Conservation (phyloP, 2,329 filamentous ascomycete species). For the Verticillium klebahnii region DNA sequence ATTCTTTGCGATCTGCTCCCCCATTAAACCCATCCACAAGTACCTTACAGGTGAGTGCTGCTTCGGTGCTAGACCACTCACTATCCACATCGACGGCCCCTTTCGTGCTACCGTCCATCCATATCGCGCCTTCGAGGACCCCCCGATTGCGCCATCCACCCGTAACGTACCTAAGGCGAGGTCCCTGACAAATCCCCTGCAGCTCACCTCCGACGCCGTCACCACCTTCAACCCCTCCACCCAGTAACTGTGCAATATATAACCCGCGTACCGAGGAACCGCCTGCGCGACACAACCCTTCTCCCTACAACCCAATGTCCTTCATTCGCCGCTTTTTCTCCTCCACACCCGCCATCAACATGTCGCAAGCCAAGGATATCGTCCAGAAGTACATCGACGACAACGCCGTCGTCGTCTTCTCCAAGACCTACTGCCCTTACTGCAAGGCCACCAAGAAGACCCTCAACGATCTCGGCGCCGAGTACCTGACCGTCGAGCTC, state of each 20-base stretch:
- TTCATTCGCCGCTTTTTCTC: slow-evolving; percentile 70
- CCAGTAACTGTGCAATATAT: not conserved
- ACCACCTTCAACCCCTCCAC: not conserved
- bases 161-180: not conserved
- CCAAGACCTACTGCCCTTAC: slow-evolving; percentile 95
- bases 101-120: not conserved
- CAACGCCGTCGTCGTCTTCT: slow-evolving; percentile 91
- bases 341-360: slow-evolving; percentile 57
- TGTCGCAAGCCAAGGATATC: slow-evolving; percentile 80
- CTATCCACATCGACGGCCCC: not conserved
- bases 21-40: not conserved
- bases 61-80: not conserved
- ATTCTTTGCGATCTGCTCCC: not conserved
- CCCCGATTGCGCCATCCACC: slow-evolving; percentile 1
- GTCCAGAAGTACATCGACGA: slow-evolving; percentile 83
- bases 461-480: slow-evolving; percentile 64
- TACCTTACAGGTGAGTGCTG: not conserved
- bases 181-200: not conserved
- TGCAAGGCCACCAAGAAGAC: slow-evolving; percentile 75
- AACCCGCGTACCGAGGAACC: not conserved
- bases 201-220: slow-evolving; percentile 3
- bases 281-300: not conserved
- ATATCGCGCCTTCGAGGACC: not conserved
- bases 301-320: slow-evolving; percentile 42
- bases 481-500: slow-evolving; percentile 74